Percentiles rank a stretch among this genome's conserved stretches.
These are phyloP conservation scores for Vinca major DNA, from an alignment of 305 asterid species.

Conservation along the genomic window DNA sequence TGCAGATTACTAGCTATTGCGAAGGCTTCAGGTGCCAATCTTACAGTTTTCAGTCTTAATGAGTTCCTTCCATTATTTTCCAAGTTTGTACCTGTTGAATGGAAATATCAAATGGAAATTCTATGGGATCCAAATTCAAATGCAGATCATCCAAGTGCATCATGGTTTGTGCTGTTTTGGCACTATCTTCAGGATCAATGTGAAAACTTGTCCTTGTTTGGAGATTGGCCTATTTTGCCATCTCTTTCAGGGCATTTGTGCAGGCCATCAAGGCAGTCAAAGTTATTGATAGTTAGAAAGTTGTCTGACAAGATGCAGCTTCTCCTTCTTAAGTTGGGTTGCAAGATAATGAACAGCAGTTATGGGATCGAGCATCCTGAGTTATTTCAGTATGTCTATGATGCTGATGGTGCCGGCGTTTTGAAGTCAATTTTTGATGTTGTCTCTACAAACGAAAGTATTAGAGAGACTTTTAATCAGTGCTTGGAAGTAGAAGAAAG, in stretches of 20 bases:
- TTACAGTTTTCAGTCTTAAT: constrained; percentile 45
- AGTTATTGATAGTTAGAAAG: constrained; percentile 46
- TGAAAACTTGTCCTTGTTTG: constrained; percentile 55
- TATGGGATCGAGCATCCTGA: constrained; percentile 66
- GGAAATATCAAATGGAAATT: constrained; percentile 62
- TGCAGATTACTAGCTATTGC: constrained; percentile 67
- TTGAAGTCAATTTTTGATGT: constrained; percentile 66
- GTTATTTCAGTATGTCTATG: constrained; percentile 52
- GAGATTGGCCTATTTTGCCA: constrained; percentile 95
- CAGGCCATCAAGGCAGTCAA: constrained; percentile 55
- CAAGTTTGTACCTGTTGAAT: constrained; percentile 63
- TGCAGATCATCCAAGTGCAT: constrained; percentile 52
- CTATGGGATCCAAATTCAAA: constrained; percentile 59
- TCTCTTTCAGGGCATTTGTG: constrained; percentile 64
- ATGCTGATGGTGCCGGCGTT: constrained; percentile 66
- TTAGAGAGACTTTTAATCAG: constrained; percentile 47
- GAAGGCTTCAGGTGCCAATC: constrained; percentile 67
- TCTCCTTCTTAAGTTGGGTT: constrained; percentile 73
- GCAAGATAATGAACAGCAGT: constrained; percentile 55
- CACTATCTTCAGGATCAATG: constrained; percentile 60
- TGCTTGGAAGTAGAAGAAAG: constrained; percentile 66
- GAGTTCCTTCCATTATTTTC: constrained; percentile 56
- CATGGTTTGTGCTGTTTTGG: constrained; percentile 89
- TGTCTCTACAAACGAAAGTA: constrained; percentile 51
- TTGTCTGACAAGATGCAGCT: constrained; percentile 57